These are phyloP conservation scores for Quambalaria eucalypti DNA, from an alignment of 1,284 basidiomycete genomes.

Conservation along the genomic window DNA sequence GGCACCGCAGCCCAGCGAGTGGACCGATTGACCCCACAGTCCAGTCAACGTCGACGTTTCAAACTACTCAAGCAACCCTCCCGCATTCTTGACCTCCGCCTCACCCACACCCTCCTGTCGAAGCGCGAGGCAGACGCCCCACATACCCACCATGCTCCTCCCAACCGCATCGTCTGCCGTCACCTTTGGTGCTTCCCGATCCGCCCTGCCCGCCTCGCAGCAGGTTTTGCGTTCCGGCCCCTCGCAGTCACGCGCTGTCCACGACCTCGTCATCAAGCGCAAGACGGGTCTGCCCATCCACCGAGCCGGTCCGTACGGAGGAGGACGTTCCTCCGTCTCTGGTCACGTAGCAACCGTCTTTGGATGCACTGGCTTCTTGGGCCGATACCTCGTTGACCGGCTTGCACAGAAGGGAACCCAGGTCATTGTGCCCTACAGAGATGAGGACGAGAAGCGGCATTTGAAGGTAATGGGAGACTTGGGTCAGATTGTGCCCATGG, in stretches of 20 bases:
- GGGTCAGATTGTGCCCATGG: slow-evolving; percentile 90
- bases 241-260: slow-evolving; percentile 7
- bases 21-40: too few relatives aligned
- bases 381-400: slow-evolving; percentile 70
- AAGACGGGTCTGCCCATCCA: slow-evolving; percentile 43
- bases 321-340: slow-evolving; percentile 41
- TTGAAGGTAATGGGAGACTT: slow-evolving; percentile 90
- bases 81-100: too few relatives aligned
- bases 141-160: too few relatives aligned
- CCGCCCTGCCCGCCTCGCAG: too few relatives aligned
- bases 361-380: slow-evolving; percentile 90
- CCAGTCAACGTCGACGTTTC: too few relatives aligned
- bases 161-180: too few relatives aligned
- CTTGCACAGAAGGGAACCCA: slow-evolving; percentile 78
- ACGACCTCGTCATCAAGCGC: slow-evolving; percentile 44
- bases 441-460: slow-evolving; percentile 86
- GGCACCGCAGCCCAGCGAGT: too few relatives aligned
- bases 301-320: slow-evolving; percentile 39
- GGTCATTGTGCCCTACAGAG: slow-evolving; percentile 88
- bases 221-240: too few relatives aligned
- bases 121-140: too few relatives aligned
- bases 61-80: too few relatives aligned
- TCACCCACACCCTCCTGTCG: too few relatives aligned
- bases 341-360: slow-evolving; percentile 86
- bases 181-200: too few relatives aligned